A percentile compares a stretch with the other conserved stretches of the same genome.
Conservation (phyloP, 2,329 filamentous ascomycete genomes). For the Allantophomopsis cytisporea region DNA sequence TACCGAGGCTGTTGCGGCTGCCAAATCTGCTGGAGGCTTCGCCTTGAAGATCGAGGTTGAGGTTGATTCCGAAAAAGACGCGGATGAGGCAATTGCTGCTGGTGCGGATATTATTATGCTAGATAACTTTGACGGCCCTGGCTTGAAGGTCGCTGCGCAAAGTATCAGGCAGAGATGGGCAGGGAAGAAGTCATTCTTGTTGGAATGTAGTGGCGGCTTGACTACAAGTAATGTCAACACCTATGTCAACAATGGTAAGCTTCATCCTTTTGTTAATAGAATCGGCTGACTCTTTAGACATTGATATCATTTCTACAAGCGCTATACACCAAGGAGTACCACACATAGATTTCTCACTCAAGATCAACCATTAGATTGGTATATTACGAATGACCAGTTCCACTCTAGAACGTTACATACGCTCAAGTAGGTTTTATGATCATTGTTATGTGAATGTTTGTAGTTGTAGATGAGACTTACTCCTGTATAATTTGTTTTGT, state of each 20-base stretch:
- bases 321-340: slow-evolving; percentile 92
- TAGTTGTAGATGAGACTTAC: no score
- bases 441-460: neutral
- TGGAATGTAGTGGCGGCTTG: slow-evolving; percentile 88
- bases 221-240: slow-evolving; percentile 69
- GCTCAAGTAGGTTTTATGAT: no score
- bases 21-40: slow-evolving; percentile 76
- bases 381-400: neutral
- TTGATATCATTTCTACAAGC: slow-evolving; percentile 93
- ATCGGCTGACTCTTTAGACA: slow-evolving; percentile 36
- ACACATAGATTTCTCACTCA: slow-evolving; percentile 91
- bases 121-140: slow-evolving; percentile 81
- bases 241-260: slow-evolving; percentile 64
- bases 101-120: slow-evolving; percentile 96
- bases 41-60: slow-evolving; percentile 93
- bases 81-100: slow-evolving; percentile 78
- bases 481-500: no score
- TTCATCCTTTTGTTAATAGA: neutral
- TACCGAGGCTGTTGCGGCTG: slow-evolving; percentile 70
- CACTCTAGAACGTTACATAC: no score
- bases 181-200: slow-evolving; percentile 58
- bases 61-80: slow-evolving; percentile 76
- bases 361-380: slow-evolving; percentile 44
- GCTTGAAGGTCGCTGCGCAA: slow-evolving; percentile 59
- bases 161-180: slow-evolving; percentile 71